A percentile compares a stretch with the other conserved stretches of the same genome.
These are phyloP conservation scores for Anisogramma anomala DNA, from an alignment of 2,329 filamentous ascomycete genomes.

Conservation along the genomic window DNA sequence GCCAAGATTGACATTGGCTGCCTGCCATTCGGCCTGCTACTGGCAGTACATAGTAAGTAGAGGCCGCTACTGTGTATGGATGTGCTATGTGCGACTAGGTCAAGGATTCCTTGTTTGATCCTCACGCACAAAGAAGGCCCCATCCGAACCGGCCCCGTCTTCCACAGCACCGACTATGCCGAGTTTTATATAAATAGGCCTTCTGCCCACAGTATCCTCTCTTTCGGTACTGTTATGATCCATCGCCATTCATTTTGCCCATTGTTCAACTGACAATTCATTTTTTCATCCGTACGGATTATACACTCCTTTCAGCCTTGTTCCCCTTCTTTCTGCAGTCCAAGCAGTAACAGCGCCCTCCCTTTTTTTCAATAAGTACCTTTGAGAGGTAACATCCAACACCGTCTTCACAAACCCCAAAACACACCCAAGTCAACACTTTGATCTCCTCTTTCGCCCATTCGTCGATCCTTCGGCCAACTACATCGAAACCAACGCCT, in stretches of 20 bases:
- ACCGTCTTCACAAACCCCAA: not conserved
- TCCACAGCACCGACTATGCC: not conserved
- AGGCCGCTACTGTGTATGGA: too few species aligned
- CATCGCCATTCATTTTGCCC: too few species aligned
- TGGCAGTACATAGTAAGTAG: too few species aligned
- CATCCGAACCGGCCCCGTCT: too few species aligned
- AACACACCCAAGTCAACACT: not conserved
- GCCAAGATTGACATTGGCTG: too few species aligned
- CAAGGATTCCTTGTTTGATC: constrained; percentile 8
- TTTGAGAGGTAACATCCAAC: too few species aligned
- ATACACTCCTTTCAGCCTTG: constrained; percentile 12
- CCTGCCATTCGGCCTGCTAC: too few species aligned
- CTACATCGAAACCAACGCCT: not conserved
- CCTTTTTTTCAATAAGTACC: not conserved
- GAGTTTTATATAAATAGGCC: constrained; percentile 12
- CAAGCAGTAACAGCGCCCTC: too few species aligned
- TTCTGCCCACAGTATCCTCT: constrained; percentile 9
- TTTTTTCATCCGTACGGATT: too few species aligned
- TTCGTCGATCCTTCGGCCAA: not conserved
- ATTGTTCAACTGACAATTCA: too few species aligned
- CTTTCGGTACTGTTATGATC: too few species aligned
- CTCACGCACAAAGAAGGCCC: constrained; percentile 9
- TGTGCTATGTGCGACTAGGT: constrained; percentile 4
- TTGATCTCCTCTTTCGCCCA: not conserved
- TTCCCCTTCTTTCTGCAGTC: constrained; percentile 12